A percentile compares a stretch with the other conserved stretches of the same genome.
phyloP scores from a whole-genome alignment of 2,329 filamentous ascomycete species.

The Sarocladium oryzae region DNA sequence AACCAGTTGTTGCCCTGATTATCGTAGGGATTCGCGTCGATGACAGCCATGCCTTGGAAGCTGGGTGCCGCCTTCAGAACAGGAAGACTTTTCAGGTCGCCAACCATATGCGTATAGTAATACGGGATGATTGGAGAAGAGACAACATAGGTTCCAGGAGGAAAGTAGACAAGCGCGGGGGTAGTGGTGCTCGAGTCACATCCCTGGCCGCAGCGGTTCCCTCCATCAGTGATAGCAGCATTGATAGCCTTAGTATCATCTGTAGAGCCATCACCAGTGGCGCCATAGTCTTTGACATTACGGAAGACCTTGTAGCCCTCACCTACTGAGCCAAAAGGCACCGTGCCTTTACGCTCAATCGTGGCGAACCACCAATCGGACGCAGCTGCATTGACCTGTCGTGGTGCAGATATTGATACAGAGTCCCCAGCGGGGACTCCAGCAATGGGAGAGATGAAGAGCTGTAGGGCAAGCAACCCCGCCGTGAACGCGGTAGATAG shows the following conservation, averaged over 20 bases:
- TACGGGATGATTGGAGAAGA: slow-evolving; percentile 65
- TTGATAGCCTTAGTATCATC: slow-evolving; percentile 85
- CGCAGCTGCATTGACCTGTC: slow-evolving; percentile 7
- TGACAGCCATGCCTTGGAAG: slow-evolving; percentile 63
- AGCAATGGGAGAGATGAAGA: slow-evolving; percentile 27
- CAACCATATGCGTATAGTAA: slow-evolving; percentile 73
- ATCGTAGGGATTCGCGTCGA: slow-evolving; percentile 58
- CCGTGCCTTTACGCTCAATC: slow-evolving; percentile 5
- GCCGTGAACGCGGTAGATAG: slow-evolving; percentile 35
- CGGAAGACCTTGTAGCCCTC: slow-evolving; percentile 60
- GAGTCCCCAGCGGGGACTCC: slow-evolving; percentile 15
- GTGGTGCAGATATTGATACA: slow-evolving; percentile 18
- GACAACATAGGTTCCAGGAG: slow-evolving; percentile 72
- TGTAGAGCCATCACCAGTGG: slow-evolving; percentile 54
- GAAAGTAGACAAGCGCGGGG: slow-evolving; percentile 81
- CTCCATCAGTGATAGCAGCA: slow-evolving; percentile 57
- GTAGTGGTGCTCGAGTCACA: slow-evolving; percentile 74
- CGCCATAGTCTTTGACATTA: slow-evolving; percentile 66
- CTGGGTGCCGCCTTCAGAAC: slow-evolving; percentile 43
- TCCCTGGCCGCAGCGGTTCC: slow-evolving; percentile 65
- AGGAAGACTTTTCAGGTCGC: slow-evolving; percentile 54
- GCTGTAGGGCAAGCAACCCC: slow-evolving; percentile 36
- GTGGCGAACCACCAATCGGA: slow-evolving; percentile 8
- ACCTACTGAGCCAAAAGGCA: slow-evolving; percentile 6
- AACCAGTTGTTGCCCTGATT: slow-evolving; percentile 11